Conservation (phyloP, 1,284 basidiomycete species). For the Vanrija humicola region DNA sequence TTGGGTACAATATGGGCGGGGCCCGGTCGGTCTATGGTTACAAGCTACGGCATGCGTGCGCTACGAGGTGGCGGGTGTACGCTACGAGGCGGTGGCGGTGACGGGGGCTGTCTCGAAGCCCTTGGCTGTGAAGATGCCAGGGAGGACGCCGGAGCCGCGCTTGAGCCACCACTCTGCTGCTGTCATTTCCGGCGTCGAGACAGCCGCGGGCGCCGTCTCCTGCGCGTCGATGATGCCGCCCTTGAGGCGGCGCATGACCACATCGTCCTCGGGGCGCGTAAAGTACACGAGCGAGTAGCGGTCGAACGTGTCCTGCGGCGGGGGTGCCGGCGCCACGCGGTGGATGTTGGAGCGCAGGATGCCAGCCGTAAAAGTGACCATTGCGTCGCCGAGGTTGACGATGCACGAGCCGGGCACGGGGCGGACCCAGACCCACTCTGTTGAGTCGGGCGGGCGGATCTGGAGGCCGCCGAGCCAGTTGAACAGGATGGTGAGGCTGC, state of each 20-base stretch:
- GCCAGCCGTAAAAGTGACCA: constrained; percentile 59
- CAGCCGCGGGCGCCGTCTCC: constrained; percentile 3
- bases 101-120: constrained; percentile 14
- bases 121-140: constrained; percentile 23
- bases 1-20: too few relatives aligned
- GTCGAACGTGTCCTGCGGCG: constrained; percentile 51
- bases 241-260: constrained; percentile 45
- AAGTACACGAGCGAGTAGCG: constrained; percentile 64
- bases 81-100: too few relatives aligned
- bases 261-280: constrained; percentile 57
- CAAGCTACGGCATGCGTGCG: too few relatives aligned
- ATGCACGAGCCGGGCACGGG: constrained; percentile 60
- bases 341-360: constrained; percentile 49
- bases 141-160: constrained; percentile 22
- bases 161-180: constrained; percentile 30
- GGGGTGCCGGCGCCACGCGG: constrained; percentile 51
- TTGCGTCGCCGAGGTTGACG: constrained; percentile 61
- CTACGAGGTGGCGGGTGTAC: too few relatives aligned
- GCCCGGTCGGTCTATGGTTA: too few relatives aligned
- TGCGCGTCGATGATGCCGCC: constrained; percentile 28
- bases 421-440: constrained; percentile 66
- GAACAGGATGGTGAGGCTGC: constrained; percentile 28
- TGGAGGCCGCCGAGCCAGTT: constrained; percentile 69
- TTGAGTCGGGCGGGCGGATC: constrained; percentile 60
- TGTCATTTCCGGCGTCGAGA: constrained; percentile 20